phyloP scores from a whole-genome alignment of 768 basidiomycete genomes.

The Ramaria sp. region DNA sequence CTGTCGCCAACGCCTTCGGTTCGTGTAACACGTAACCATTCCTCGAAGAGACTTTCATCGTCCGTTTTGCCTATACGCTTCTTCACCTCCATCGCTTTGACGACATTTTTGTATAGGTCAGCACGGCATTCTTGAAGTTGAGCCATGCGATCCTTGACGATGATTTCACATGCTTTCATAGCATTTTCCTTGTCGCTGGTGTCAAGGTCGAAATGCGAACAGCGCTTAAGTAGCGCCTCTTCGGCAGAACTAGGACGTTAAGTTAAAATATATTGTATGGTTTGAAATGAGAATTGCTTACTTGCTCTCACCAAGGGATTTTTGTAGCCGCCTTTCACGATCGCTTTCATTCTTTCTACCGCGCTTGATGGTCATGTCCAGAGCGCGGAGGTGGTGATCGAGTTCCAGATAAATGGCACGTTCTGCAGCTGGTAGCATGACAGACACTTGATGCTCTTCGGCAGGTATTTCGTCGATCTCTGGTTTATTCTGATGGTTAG shows the following conservation, averaged over 20 bases:
- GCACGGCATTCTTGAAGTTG: conserved; percentile 73
- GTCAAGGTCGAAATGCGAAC: conserved; percentile 89
- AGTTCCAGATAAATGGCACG: conserved; percentile 91
- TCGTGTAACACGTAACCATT: conserved; percentile 60
- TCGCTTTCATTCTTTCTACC: conserved; percentile 69
- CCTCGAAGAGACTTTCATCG: conserved; percentile 59
- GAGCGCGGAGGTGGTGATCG: conserved; percentile 82
- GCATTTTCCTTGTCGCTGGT: conserved; percentile 52
- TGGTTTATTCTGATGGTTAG: conserved; percentile 62
- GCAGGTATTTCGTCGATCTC: conserved; percentile 95
- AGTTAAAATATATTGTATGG: conserved; percentile 1
- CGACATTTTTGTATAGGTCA: conserved; percentile 59
- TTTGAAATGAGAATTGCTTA: conserved; percentile 27
- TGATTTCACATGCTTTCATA: conserved; percentile 87
- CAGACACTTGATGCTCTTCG: conserved; percentile 46
- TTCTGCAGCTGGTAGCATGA: conserved; percentile 83
- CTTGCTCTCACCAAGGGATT: conserved; percentile 85
- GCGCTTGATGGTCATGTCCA: conserved; percentile 70
- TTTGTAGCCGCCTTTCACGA: conserved; percentile 76
- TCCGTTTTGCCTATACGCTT: conserved; percentile 50
- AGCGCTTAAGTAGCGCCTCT: conserved; percentile 89
- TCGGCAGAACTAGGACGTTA: conserved; percentile 56
- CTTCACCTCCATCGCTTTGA: conserved; percentile 57
- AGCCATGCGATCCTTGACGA: conserved; percentile 68
- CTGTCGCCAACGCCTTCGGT: conserved; percentile 69